Conservation (phyloP, 208 protist genomes). For the Leishmania martiniquensis region DNA sequence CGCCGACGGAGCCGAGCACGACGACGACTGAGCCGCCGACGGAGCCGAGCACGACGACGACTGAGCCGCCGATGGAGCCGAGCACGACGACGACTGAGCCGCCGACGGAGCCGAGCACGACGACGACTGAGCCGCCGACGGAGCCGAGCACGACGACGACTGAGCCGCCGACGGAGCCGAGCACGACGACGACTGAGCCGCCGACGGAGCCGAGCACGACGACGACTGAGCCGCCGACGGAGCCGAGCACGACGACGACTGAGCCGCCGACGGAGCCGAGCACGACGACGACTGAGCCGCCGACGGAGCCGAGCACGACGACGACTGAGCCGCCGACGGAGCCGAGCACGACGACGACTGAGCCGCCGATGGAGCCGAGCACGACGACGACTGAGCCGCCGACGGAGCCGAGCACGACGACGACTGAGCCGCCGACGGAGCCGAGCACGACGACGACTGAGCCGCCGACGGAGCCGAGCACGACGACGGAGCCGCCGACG, state of each 20-base stretch:
- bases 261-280: not conserved
- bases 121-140: not conserved
- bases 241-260: not conserved
- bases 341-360: not conserved
- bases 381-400: not conserved
- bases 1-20: not conserved
- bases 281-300: not conserved
- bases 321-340: not conserved
- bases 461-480: not conserved
- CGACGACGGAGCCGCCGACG: not conserved
- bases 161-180: not conserved
- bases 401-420: too few species aligned
- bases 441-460: constrained; percentile 5
- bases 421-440: not conserved
- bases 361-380: not conserved
- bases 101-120: not conserved
- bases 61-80: not conserved
- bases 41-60: not conserved
- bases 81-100: not conserved
- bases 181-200: too few species aligned
- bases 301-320: not conserved
- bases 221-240: not conserved
- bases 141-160: not conserved
- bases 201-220: too few species aligned
- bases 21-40: not conserved